Evolutionary conservation across 768 basidiomycete species (phyloP).

Genomic region (Suillus variegatus): DNA sequence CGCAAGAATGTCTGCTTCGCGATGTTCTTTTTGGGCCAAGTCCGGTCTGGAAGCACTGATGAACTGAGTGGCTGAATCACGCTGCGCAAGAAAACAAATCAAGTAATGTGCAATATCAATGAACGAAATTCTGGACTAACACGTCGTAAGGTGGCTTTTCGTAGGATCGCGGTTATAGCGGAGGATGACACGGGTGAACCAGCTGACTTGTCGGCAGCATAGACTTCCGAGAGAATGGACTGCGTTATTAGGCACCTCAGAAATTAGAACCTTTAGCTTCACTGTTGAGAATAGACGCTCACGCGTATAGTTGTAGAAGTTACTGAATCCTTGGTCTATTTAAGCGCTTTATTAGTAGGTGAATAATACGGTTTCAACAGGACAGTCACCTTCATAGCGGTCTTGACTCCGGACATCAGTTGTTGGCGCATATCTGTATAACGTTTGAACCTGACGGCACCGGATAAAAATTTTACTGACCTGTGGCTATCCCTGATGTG

Average conservation of each 20-base stretch:
- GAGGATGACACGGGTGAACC: slow-evolving; percentile 47
- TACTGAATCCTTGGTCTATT: slow-evolving; percentile 55
- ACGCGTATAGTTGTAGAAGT: slow-evolving; percentile 62
- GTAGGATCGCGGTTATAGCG: slow-evolving; percentile 51
- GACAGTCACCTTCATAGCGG: slow-evolving; percentile 66
- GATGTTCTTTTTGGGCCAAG: slow-evolving; percentile 61
- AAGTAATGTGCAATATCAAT: slow-evolving; percentile 4
- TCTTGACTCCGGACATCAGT: slow-evolving; percentile 56
- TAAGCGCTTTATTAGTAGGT: slow-evolving; percentile 1
- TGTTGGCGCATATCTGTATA: slow-evolving; percentile 52
- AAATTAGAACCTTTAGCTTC: background rate
- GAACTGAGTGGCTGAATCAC: slow-evolving; percentile 60
- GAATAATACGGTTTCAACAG: background rate
- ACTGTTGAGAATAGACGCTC: slow-evolving; percentile 21
- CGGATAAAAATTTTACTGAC: background rate
- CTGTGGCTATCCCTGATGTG: background rate
- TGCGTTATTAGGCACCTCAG: slow-evolving; percentile 24
- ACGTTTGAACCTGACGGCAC: slow-evolving; percentile 2
- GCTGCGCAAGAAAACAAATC: slow-evolving; percentile 36
- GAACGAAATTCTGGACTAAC: slow-evolving; percentile 41
- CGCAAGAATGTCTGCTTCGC: slow-evolving; percentile 56
- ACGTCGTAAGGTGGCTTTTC: slow-evolving; percentile 58
- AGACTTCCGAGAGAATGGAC: slow-evolving; percentile 72
- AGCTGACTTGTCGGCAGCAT: slow-evolving; percentile 62
- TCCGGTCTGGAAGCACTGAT: slow-evolving; percentile 58